phyloP scores from a whole-genome alignment of 257 asterid genomes.

The Solanum sitiens region DNA sequence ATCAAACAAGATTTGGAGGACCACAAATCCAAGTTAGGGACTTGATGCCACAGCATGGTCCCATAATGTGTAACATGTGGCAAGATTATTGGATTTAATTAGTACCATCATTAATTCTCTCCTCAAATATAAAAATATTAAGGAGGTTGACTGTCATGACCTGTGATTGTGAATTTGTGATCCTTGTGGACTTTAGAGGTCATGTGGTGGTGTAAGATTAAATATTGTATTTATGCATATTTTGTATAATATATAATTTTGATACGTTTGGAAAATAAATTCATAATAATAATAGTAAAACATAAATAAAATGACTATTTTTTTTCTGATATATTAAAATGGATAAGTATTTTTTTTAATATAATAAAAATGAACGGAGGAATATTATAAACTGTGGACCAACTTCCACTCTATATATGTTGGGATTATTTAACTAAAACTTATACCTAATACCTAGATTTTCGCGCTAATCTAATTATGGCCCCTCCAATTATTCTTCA shows the following conservation, averaged over 20 bases:
- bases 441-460: neutral
- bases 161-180: conserved; percentile 1
- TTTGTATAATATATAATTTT: neutral
- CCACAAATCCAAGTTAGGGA: conserved; percentile 29
- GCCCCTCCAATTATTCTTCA: neutral
- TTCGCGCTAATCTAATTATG: neutral
- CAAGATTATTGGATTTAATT: conserved; percentile 1
- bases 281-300: neutral
- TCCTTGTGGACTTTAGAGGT: neutral
- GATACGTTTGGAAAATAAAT: neutral
- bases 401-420: neutral
- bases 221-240: too few species aligned
- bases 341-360: neutral
- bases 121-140: neutral
- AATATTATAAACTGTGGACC: neutral
- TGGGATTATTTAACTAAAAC: neutral
- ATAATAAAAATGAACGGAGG: neutral
- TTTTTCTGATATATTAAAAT: neutral
- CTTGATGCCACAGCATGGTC: conserved; percentile 21
- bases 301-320: neutral
- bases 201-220: neutral
- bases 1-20: conserved; percentile 11
- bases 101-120: neutral
- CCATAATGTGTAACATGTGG: conserved; percentile 8
- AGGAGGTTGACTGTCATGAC: conserved; percentile 15